These are phyloP conservation scores for Paramyrothecium roridum DNA, from an alignment of 2,329 filamentous ascomycete genomes.

Conservation along the genomic window DNA sequence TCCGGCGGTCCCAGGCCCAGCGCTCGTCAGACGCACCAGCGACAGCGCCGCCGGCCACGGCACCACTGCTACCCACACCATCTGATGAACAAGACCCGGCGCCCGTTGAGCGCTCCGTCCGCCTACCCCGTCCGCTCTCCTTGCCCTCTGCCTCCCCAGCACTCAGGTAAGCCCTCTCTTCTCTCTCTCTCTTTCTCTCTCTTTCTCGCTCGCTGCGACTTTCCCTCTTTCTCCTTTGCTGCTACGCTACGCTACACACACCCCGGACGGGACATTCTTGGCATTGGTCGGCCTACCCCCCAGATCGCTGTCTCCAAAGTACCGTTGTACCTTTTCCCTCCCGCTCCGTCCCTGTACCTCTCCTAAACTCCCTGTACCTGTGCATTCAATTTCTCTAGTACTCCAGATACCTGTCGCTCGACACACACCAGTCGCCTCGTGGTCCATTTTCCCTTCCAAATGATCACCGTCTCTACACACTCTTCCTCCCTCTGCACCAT, in stretches of 20 bases:
- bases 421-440: not conserved
- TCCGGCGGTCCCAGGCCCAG: slow-evolving; percentile 37
- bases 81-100: slow-evolving; percentile 1
- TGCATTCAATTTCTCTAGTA: not conserved
- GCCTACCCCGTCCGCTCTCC: not conserved
- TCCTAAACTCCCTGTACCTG: not conserved
- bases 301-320: too few species aligned
- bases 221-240: not conserved
- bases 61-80: slow-evolving; percentile 10
- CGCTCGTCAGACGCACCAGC: not conserved
- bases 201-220: not conserved
- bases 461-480: not conserved
- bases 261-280: not conserved
- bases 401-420: not conserved
- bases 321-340: too few species aligned
- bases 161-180: not conserved
- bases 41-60: slow-evolving; percentile 11
- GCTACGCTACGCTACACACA: not conserved
- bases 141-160: not conserved
- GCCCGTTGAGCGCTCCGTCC: not conserved
- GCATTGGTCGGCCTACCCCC: too few species aligned
- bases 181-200: not conserved
- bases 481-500: not conserved
- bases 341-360: not conserved
- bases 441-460: not conserved